phyloP scores from a whole-genome alignment of 2,329 filamentous ascomycete species.

The Sporothrix pallida region DNA sequence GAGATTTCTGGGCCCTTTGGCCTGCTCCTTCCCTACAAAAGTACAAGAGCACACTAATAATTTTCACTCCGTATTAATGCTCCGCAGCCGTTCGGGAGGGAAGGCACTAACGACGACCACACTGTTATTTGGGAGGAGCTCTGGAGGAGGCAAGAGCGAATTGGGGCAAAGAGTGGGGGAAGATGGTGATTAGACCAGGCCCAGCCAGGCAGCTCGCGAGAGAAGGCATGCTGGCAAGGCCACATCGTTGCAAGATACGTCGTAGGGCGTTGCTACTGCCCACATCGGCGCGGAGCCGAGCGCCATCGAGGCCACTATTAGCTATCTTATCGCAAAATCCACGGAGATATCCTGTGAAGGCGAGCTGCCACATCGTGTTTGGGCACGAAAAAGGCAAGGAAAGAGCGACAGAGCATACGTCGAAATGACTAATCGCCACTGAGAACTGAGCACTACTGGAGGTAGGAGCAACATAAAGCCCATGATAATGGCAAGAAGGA shows the following conservation, averaged over 20 bases:
- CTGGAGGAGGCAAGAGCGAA: not conserved
- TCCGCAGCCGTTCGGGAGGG: slow-evolving; percentile 2
- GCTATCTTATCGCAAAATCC: slow-evolving; percentile 23
- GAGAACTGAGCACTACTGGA: too few species aligned
- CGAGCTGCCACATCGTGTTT: not conserved
- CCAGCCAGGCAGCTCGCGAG: not conserved
- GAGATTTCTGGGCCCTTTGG: not conserved
- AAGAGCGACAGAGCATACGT: not conserved
- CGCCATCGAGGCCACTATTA: not conserved
- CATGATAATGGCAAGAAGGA: not conserved
- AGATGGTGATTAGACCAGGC: not conserved
- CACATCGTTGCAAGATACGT: too few species aligned
- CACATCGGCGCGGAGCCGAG: slow-evolving; percentile 6
- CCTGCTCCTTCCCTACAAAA: not conserved
- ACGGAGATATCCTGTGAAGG: slow-evolving; percentile 7
- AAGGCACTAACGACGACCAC: slow-evolving; percentile 1
- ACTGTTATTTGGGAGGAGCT: not conserved
- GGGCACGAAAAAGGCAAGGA: not conserved
- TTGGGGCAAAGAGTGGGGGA: not conserved
- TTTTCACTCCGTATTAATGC: not conserved
- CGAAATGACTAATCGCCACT: slow-evolving; percentile 1
- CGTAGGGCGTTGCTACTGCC: not conserved
- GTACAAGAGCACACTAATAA: slow-evolving; percentile 1
- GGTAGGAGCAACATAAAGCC: not conserved
- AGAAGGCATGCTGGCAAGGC: too few species aligned